phyloP scores from a whole-genome alignment of 768 basidiomycete genomes.

The Asterophora lycoperdoides region DNA sequence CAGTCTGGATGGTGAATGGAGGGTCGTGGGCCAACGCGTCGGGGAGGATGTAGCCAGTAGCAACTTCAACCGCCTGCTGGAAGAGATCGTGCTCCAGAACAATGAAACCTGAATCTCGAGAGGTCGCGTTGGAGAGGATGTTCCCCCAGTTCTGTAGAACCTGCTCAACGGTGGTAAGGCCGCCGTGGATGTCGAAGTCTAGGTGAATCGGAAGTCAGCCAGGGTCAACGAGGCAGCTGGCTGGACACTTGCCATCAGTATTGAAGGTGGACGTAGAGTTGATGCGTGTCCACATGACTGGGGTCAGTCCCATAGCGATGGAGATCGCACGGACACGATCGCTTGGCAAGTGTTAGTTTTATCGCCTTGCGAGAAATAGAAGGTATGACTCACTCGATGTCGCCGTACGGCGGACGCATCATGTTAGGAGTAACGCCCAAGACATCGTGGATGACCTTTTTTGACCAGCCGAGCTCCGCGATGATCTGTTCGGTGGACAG shows the following conservation, averaged over 20 bases:
- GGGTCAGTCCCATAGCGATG: constrained; percentile 74
- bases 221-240: neutral
- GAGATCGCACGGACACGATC: constrained; percentile 85
- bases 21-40: constrained; percentile 67
- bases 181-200: constrained; percentile 83
- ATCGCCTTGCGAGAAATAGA: too few relatives aligned
- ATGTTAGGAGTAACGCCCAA: constrained; percentile 72
- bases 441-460: constrained; percentile 79
- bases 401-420: constrained; percentile 81
- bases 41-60: constrained; percentile 83
- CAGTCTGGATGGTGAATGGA: constrained; percentile 64
- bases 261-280: constrained; percentile 62
- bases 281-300: constrained; percentile 82
- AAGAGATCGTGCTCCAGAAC: constrained; percentile 86
- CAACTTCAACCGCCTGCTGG: constrained; percentile 79
- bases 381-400: constrained; percentile 56
- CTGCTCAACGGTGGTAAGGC: constrained; percentile 49
- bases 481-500: constrained; percentile 77
- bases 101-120: constrained; percentile 72
- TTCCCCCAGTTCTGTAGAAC: constrained; percentile 72
- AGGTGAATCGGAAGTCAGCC: constrained; percentile 10
- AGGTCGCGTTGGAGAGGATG: constrained; percentile 61
- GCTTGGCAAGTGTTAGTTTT: constrained; percentile 29
- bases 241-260: constrained; percentile 46
- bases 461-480: constrained; percentile 86